Percentiles rank a stretch among this genome's conserved stretches.
phyloP scores from a whole-genome alignment of 73 alveolate species.

The Symbiodinium natans region DNA sequence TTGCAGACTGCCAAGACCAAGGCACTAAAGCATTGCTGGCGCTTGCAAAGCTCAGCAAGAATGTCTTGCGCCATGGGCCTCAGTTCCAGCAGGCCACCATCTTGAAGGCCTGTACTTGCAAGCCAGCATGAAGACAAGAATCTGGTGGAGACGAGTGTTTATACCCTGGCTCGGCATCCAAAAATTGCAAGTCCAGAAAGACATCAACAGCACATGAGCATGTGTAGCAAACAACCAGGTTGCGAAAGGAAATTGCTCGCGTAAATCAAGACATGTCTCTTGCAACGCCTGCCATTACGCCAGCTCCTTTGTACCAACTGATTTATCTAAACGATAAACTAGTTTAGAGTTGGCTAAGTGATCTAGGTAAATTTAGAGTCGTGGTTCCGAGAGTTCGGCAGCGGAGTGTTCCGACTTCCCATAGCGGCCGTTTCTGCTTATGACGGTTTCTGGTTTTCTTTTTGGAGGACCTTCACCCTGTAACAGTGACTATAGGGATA shows the following conservation, averaged over 20 bases:
- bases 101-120: background rate
- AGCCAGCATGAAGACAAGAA: background rate
- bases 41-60: background rate
- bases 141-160: background rate
- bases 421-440: too few relatives aligned
- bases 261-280: background rate
- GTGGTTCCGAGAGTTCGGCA: too few relatives aligned
- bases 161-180: background rate
- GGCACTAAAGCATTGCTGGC: background rate
- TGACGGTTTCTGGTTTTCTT: too few relatives aligned
- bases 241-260: background rate
- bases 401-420: too few relatives aligned
- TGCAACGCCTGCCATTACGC: too few relatives aligned
- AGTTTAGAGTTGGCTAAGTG: too few relatives aligned
- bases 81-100: slow-evolving; percentile 5
- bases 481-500: too few relatives aligned
- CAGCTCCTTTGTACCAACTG: too few relatives aligned
- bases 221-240: background rate
- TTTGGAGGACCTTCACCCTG: too few relatives aligned
- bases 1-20: background rate
- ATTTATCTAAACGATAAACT: too few relatives aligned
- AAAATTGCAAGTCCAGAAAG: background rate
- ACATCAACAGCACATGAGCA: background rate
- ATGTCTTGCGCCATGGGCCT: background rate
- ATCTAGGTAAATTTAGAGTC: too few relatives aligned